A percentile compares a stretch with the other conserved stretches of the same genome.
Conservation (phyloP, 1,284 basidiomycete species). For the Papiliotrema laurentii region DNA sequence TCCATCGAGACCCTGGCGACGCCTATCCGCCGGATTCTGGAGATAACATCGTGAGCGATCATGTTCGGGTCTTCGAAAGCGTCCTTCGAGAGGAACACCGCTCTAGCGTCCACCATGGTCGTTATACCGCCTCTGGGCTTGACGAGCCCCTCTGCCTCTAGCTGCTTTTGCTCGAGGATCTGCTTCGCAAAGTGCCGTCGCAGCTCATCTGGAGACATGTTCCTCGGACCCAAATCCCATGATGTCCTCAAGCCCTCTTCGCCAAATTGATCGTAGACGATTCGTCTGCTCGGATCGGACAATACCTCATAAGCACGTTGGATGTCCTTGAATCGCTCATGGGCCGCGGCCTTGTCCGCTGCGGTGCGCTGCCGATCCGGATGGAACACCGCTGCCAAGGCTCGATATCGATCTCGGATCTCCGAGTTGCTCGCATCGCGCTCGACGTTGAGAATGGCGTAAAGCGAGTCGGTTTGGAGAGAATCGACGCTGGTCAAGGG, state of each 20-base stretch:
- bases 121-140: slow-evolving; percentile 49
- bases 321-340: slow-evolving; percentile 37
- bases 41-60: slow-evolving; percentile 30
- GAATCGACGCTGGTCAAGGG: slow-evolving; percentile 4
- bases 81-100: slow-evolving; percentile 34
- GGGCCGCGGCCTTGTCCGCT: slow-evolving; percentile 27
- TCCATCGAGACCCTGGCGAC: slow-evolving; percentile 40
- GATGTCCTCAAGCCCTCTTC: slow-evolving; percentile 52
- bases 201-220: slow-evolving; percentile 49
- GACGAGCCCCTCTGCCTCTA: slow-evolving; percentile 52
- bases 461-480: slow-evolving; percentile 18
- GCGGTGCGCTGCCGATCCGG: slow-evolving; percentile 54
- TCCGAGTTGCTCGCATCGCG: slow-evolving; percentile 31
- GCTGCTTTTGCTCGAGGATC: slow-evolving; percentile 44
- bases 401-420: slow-evolving; percentile 42
- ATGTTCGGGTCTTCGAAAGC: slow-evolving; percentile 34
- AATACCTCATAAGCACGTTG: slow-evolving; percentile 49
- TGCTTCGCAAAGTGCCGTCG: slow-evolving; percentile 49
- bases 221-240: slow-evolving; percentile 50
- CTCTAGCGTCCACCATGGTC: slow-evolving; percentile 41
- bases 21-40: slow-evolving; percentile 29
- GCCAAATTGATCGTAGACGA: slow-evolving; percentile 55
- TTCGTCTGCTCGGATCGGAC: slow-evolving; percentile 49
- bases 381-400: slow-evolving; percentile 49
- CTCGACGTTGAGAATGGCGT: slow-evolving; percentile 42